phyloP scores from a whole-genome alignment of 106 monocot species.

The Dendrobium huoshanense region DNA sequence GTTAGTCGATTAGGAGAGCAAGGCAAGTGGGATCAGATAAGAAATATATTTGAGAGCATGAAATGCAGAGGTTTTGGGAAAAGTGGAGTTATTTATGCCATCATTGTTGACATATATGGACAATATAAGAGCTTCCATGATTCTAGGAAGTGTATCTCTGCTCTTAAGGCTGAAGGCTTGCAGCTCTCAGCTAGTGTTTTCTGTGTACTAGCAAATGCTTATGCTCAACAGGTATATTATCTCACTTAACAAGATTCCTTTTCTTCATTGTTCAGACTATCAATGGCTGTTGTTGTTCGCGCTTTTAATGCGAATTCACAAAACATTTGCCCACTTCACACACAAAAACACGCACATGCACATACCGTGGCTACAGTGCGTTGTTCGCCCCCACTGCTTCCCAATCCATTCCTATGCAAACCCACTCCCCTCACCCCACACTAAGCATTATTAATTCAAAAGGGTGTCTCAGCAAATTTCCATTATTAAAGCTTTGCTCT shows the following conservation, averaged over 20 bases:
- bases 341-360: background rate
- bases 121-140: slow-evolving; percentile 65
- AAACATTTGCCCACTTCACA: background rate
- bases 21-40: slow-evolving; percentile 71
- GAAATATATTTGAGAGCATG: slow-evolving; percentile 50
- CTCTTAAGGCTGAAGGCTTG: slow-evolving; percentile 64
- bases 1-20: slow-evolving; percentile 58
- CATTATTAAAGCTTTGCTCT: too few relatives aligned
- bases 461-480: too few relatives aligned
- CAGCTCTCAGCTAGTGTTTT: slow-evolving; percentile 47
- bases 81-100: slow-evolving; percentile 55
- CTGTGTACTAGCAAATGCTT: slow-evolving; percentile 81
- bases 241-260: background rate
- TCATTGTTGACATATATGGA: slow-evolving; percentile 75
- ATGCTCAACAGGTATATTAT: slow-evolving; percentile 62
- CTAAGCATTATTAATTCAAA: too few relatives aligned
- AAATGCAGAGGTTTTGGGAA: slow-evolving; percentile 37
- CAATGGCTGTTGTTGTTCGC: background rate
- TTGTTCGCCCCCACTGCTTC: too few relatives aligned
- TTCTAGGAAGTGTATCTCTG: slow-evolving; percentile 51
- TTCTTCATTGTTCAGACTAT: background rate
- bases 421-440: too few relatives aligned
- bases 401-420: too few relatives aligned
- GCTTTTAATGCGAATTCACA: background rate
- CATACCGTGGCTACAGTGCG: too few relatives aligned